Evolutionary conservation across 2,329 filamentous ascomycete species (phyloP), one percentile per base, ranked within the genome.

Genomic region (Parafenestella ontariensis): DNA sequence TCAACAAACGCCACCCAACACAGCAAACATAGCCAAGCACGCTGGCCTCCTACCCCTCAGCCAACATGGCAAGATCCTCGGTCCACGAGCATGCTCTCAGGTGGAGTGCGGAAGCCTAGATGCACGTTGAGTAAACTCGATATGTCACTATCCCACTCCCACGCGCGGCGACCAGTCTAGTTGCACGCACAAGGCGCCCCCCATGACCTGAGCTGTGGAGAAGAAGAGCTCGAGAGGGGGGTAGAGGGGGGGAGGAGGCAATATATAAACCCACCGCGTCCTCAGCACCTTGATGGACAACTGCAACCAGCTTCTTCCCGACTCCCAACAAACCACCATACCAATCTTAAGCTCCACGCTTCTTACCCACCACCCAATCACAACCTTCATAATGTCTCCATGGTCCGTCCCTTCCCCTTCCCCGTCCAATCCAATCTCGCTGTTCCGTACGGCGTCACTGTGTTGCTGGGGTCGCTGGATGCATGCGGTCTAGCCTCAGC

Each of bases 341-440:
- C 37, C 21, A 24, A 40, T 36, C 17, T 23, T 36, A 18, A 34
- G 23, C 24, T 41, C 52, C 23, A 36, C 21, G 41, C 18, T 28
- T 21, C n/a, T n/a, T n/a, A n/a, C 33, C 46, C 39, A 46, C 46
- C 42, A 46, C 24, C 42, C 44, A 47, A 51, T 34, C 42, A 46
- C 39, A 15, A 28, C 54, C 21, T 43, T 28, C 54, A 62, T 17
- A 52, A 64, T 64, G 61, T 56, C 59, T 64, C 56, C 59, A 42
- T 64, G 61, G 61, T 62, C 53, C 11, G 58, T 52, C 11, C 39
- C n/a, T n/a, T n/a, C n/a, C n/a, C n/a, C n/a, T n/a, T n/a, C n/a
- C 21, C 41, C 18, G 5, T 33, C 46, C 46, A 49, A 49, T 49
- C 36, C 1, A 23, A 13, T 1, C 6, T 17, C 36, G 20, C 39